Evolutionary conservation across 2,329 filamentous ascomycete species (phyloP).

Genomic region (Passalora sequoiae): DNA sequence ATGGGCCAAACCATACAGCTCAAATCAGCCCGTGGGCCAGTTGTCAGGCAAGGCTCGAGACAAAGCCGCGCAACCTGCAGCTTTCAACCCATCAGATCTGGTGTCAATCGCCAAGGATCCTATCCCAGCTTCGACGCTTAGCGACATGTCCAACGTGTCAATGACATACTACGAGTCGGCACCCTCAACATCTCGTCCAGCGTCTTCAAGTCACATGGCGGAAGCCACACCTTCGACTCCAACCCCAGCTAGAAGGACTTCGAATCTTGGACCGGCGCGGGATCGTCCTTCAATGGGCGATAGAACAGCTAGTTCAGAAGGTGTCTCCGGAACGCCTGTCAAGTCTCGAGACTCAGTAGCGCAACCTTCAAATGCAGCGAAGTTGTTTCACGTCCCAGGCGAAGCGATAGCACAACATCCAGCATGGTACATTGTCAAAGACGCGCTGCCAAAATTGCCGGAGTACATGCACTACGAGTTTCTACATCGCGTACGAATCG

Average conservation of each 20-base stretch:
- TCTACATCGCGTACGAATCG: conserved; percentile 73
- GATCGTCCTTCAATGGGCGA: conserved; percentile 28
- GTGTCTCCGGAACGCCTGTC: conserved; percentile 24
- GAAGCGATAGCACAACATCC: conserved; percentile 42
- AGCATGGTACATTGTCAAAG: conserved; percentile 40
- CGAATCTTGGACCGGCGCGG: conserved; percentile 41
- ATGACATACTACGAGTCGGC: conserved; percentile 67
- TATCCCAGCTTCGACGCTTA: conserved; percentile 51
- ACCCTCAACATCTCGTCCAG: conserved; percentile 14
- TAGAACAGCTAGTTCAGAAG: conserved; percentile 22
- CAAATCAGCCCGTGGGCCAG: conserved; percentile 48
- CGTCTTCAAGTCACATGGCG: conserved; percentile 26
- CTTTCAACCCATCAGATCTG: conserved; percentile 77
- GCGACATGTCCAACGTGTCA: conserved; percentile 71
- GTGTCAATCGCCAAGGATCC: conserved; percentile 62
- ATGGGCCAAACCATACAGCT: conserved; percentile 62
- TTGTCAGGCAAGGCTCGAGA: conserved; percentile 71
- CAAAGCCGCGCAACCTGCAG: conserved; percentile 51
- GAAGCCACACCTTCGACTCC: conserved; percentile 53
- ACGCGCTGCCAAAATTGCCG: conserved; percentile 57
- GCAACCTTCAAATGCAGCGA: conserved; percentile 38
- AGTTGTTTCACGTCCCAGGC: conserved; percentile 60
- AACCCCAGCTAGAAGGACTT: conserved; percentile 68
- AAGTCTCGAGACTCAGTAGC: conserved; percentile 34
- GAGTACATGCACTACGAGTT: conserved; percentile 73